Evolutionary conservation across 305 asterid species (phyloP), one percentile per base, ranked within the genome.

Genomic region (Caryopteris hybrid): DNA sequence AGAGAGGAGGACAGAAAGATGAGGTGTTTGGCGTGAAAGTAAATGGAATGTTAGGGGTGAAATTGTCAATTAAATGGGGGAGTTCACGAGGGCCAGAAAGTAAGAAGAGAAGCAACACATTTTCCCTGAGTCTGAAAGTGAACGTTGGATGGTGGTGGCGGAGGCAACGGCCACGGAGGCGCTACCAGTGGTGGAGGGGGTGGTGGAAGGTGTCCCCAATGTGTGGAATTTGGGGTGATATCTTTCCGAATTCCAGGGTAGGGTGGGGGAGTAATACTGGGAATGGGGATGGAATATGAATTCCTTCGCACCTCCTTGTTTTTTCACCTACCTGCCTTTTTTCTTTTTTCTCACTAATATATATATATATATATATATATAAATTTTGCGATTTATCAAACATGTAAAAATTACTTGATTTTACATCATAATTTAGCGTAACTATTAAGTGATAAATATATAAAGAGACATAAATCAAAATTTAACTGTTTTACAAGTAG

Each of bases 61-160:
- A 18, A 69, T 14, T 47, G 55, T 38, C 18, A 71, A 61, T 47
- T 16, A 23, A 31, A 43, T 53, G 65, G 59, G 71, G 25, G 33
- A 20, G 45, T 45, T 46, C 71, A 63, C 64, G 68, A 38, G 79
- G 81, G 31, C 38, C 33, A 23, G 42, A 47, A 41, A 39, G 39
- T 53, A 70, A 64, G 61, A 67, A 65, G 12, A 54, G 54, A 58
- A 78, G 31, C 33, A 64, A 75, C 81, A 65, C 77, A 71, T 71
- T 59, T 53, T 45, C 61, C 61, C 50, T 54, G 74, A 73, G 14
- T 6, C 33, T 8, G n/a, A n/a, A n/a, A n/a, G n/a, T n/a, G n/a
- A n/a, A n/a, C n/a, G n/a, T n/a, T n/a, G n/a, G n/a, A 25, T 25
- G 31, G 31, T 25, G 31, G 2, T 13, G 31, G 20, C 5, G 21